A percentile compares a stretch with the other conserved stretches of the same genome.
Conservation (phyloP, 1,284 basidiomycete species). For the Cryptococcus hybrid region DNA sequence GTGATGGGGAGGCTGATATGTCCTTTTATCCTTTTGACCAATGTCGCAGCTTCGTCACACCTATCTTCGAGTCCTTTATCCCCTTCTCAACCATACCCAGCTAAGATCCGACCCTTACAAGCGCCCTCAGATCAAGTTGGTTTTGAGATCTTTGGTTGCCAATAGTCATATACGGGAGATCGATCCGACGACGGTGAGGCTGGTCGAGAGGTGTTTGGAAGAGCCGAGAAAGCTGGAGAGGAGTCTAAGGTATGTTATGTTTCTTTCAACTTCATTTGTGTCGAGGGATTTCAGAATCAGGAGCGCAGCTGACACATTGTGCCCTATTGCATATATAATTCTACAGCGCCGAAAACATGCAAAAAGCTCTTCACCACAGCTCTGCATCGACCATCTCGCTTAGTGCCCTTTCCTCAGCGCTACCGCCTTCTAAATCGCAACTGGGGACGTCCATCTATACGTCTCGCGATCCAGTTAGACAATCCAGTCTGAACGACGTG, state of each 20-base stretch:
- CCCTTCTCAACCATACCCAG: constrained; percentile 91
- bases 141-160: constrained; percentile 74
- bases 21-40: neutral
- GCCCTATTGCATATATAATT: neutral
- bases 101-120: constrained; percentile 84
- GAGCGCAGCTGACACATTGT: too few relatives aligned
- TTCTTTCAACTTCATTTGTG: neutral
- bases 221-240: constrained; percentile 33
- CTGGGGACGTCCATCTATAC: constrained; percentile 32
- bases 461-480: constrained; percentile 38
- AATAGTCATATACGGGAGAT: constrained; percentile 72
- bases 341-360: constrained; percentile 32
- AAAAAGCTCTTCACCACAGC: constrained; percentile 16
- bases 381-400: constrained; percentile 33
- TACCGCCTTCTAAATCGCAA: constrained; percentile 19
- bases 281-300: too few relatives aligned
- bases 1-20: neutral
- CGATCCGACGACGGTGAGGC: too few relatives aligned
- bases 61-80: constrained; percentile 93
- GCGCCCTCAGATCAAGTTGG: constrained; percentile 77
- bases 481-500: constrained; percentile 40
- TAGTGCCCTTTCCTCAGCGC: constrained; percentile 29
- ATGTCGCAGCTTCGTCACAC: constrained; percentile 80
- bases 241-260: constrained; percentile 29
- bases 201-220: constrained; percentile 57